These are phyloP conservation scores for Aspergillus nidulans DNA, from an alignment of 495 filamentous ascomycete species.

Conservation along the genomic window DNA sequence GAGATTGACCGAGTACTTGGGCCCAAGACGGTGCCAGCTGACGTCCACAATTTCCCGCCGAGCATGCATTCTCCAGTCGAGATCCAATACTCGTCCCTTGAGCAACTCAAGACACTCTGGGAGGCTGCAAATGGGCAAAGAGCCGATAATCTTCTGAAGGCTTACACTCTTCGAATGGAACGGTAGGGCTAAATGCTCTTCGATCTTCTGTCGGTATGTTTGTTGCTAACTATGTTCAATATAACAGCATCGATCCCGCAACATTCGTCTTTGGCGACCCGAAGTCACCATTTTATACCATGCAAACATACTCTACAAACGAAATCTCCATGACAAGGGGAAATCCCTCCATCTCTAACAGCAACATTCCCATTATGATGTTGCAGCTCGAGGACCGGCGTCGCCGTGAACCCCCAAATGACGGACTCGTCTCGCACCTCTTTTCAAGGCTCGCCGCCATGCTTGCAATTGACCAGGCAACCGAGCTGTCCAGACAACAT, in stretches of 20 bases:
- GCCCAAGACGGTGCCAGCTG: conserved; percentile 44
- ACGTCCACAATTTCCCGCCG: conserved; percentile 41
- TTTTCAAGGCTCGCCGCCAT: conserved; percentile 67
- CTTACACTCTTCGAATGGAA: conserved; percentile 43
- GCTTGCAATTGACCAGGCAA: conserved; percentile 62
- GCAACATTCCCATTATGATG: conserved; percentile 48
- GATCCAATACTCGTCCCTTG: conserved; percentile 35
- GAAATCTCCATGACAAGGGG: conserved; percentile 37
- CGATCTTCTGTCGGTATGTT: neutral
- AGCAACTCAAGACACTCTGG: conserved; percentile 49
- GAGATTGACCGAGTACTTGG: conserved; percentile 40
- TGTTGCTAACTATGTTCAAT: conserved; percentile 14
- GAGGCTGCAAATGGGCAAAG: conserved; percentile 53
- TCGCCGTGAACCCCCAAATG: conserved; percentile 55
- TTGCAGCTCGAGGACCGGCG: conserved; percentile 56
- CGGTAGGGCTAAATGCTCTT: conserved; percentile 25
- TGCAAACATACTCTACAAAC: conserved; percentile 40
- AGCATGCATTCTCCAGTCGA: conserved; percentile 33
- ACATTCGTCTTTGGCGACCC: conserved; percentile 39
- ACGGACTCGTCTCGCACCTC: conserved; percentile 69
- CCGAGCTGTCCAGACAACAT: conserved; percentile 38
- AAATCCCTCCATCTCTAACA: conserved; percentile 33
- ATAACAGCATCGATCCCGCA: conserved; percentile 26
- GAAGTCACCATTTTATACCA: conserved; percentile 41
- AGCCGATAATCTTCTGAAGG: conserved; percentile 29